Evolutionary conservation across 306 rosid species (phyloP).

Genomic region (Aeschynomene evenia): DNA sequence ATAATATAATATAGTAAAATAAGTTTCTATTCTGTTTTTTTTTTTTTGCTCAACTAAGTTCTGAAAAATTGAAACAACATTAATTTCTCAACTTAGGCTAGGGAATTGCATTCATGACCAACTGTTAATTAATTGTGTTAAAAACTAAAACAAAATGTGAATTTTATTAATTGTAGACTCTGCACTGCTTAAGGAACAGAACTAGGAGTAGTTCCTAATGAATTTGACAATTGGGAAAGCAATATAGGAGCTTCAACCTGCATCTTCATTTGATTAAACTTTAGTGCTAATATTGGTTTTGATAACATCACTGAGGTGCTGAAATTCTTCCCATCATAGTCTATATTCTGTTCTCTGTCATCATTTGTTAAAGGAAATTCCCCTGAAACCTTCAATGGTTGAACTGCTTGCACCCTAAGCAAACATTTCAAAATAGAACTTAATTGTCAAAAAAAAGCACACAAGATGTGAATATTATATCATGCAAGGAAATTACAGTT

Average conservation of each 20-base stretch:
- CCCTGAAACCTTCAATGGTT: conserved; percentile 54
- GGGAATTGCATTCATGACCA: not conserved
- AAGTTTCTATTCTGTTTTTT: not conserved
- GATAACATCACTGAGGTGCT: conserved; percentile 61
- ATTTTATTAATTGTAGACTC: not conserved
- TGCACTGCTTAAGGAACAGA: conserved; percentile 11
- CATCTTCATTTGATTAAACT: conserved; percentile 82
- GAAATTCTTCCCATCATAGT: conserved; percentile 25
- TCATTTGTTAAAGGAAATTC: conserved; percentile 23
- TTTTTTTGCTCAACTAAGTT: not conserved
- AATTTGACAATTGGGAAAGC: conserved; percentile 41
- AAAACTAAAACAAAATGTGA: not conserved
- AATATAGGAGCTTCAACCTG: conserved; percentile 78
- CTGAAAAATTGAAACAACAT: not conserved
- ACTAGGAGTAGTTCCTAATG: conserved; percentile 16
- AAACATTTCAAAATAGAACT: not conserved
- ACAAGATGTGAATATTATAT: not conserved
- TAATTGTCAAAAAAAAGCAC: not conserved
- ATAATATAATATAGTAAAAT: not conserved
- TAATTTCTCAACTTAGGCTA: not conserved
- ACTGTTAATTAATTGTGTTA: not conserved
- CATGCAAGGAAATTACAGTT: not conserved
- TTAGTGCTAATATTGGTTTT: conserved; percentile 75
- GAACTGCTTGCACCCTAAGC: conserved; percentile 70
- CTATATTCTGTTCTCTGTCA: conserved; percentile 26